Evolutionary conservation across 2,329 filamentous ascomycete genomes (phyloP).

Genomic region (Aspergillus oerlinghausenensis): DNA sequence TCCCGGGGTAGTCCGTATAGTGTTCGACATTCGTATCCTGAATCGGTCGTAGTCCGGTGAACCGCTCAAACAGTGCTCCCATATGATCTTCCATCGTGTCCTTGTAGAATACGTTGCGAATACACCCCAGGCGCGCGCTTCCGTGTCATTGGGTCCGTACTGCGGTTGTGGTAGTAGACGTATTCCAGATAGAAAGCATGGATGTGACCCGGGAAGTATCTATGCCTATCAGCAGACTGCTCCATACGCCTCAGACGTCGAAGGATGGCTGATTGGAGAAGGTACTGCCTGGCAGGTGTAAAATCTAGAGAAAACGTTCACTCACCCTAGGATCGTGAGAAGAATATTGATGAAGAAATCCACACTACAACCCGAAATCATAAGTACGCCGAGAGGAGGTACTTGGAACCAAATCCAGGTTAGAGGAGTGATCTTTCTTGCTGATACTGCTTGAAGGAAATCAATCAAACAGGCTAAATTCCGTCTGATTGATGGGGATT

Average conservation of each 20-base stretch:
- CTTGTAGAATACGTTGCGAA: conserved; percentile 37
- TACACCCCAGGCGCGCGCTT: conserved; percentile 35
- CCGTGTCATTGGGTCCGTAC: conserved; percentile 19
- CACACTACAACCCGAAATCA: conserved; percentile 60
- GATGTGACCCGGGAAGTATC: conserved; percentile 72
- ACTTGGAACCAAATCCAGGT: conserved; percentile 41
- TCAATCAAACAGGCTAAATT: neutral
- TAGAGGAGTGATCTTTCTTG: neutral
- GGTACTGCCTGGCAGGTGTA: neutral
- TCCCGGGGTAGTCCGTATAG: neutral
- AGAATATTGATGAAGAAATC: conserved; percentile 65
- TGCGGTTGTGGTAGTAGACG: conserved; percentile 68
- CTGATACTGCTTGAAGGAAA: neutral
- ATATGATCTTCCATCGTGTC: conserved; percentile 22
- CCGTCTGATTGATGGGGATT: neutral
- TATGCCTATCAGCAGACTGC: conserved; percentile 20
- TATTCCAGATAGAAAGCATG: conserved; percentile 81
- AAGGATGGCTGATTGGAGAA: too few species aligned
- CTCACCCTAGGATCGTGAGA: conserved; percentile 60
- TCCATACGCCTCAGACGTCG: neutral
- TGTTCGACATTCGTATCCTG: neutral
- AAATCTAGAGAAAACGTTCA: neutral
- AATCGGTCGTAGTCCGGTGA: neutral
- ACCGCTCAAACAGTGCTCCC: conserved; percentile 12
- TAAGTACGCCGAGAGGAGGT: conserved; percentile 61